Conservation (phyloP, 129 eudicot genomes). For the Tagetes erecta region DNA sequence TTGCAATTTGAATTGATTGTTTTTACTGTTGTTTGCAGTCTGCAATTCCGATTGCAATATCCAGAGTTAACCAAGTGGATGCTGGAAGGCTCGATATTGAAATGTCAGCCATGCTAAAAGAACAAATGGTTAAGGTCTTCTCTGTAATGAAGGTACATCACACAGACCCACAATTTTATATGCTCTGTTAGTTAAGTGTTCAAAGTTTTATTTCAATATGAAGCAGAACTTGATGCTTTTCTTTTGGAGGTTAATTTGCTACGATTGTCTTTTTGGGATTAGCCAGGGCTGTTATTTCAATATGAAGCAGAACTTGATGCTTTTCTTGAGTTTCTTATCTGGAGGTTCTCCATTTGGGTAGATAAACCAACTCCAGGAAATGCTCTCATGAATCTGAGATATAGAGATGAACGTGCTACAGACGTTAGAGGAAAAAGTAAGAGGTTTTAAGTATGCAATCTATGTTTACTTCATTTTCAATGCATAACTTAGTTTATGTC, state of each 20-base stretch:
- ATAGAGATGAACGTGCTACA: constrained; percentile 89
- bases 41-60: constrained; percentile 68
- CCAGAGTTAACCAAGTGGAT: constrained; percentile 98
- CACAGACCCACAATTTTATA: neutral
- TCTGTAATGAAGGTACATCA: constrained; percentile 82
- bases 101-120: constrained; percentile 98
- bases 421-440: constrained; percentile 78
- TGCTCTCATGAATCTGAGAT: constrained; percentile 93
- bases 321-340: constrained; percentile 94
- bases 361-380: constrained; percentile 99
- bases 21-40: constrained; percentile 33
- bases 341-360: constrained; percentile 99
- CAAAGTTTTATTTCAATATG: constrained; percentile 34
- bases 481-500: neutral
- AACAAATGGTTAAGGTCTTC: constrained; percentile 86
- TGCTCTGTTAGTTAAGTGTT: neutral
- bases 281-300: constrained; percentile 99
- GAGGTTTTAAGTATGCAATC: constrained; percentile 23
- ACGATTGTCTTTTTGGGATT: constrained; percentile 55
- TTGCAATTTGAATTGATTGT: neutral
- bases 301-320: constrained; percentile 98
- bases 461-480: neutral
- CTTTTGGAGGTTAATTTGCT: constrained; percentile 40
- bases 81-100: constrained; percentile 91
- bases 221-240: constrained; percentile 94